phyloP scores from a whole-genome alignment of 1,284 basidiomycete species.

The Malassezia vespertilionis region DNA sequence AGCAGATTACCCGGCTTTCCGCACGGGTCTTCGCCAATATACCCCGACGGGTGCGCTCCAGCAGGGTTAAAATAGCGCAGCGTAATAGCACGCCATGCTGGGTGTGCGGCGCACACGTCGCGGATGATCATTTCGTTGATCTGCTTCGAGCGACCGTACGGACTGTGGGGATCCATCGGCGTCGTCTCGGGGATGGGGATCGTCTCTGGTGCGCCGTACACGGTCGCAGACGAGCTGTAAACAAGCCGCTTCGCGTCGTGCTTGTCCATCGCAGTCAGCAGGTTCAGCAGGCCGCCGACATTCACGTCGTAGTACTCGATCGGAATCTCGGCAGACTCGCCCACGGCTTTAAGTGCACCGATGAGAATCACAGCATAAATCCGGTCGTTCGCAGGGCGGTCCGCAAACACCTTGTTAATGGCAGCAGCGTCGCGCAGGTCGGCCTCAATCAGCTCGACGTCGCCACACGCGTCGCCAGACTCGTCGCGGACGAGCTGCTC shows the following conservation, averaged over 20 bases:
- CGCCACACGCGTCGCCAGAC: conserved; percentile 58
- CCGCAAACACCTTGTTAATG: conserved; percentile 31
- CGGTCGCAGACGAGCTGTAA: conserved; percentile 97
- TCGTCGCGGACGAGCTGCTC: conserved; percentile 64
- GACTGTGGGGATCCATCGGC: conserved; percentile 74
- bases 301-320: conserved; percentile 54
- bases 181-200: conserved; percentile 93
- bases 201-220: conserved; percentile 82
- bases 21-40: conserved; percentile 88
- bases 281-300: conserved; percentile 39
- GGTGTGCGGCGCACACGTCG: conserved; percentile 72
- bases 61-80: conserved; percentile 97
- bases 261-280: conserved; percentile 58
- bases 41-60: conserved; percentile 87
- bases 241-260: conserved; percentile 75
- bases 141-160: conserved; percentile 89
- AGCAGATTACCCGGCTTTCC: conserved; percentile 91
- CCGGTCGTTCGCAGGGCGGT: conserved; percentile 31
- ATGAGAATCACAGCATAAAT: conserved; percentile 96
- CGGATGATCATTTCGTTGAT: conserved; percentile 84
- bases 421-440: conserved; percentile 36
- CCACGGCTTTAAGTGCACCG: conserved; percentile 94
- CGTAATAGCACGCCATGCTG: conserved; percentile 67
- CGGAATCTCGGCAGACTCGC: conserved; percentile 90
- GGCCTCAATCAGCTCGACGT: conserved; percentile 56